A percentile compares a stretch with the other conserved stretches of the same genome.
phyloP scores from a whole-genome alignment of 108 stramenopile species.

The Fragilariopsis cylindrus region DNA sequence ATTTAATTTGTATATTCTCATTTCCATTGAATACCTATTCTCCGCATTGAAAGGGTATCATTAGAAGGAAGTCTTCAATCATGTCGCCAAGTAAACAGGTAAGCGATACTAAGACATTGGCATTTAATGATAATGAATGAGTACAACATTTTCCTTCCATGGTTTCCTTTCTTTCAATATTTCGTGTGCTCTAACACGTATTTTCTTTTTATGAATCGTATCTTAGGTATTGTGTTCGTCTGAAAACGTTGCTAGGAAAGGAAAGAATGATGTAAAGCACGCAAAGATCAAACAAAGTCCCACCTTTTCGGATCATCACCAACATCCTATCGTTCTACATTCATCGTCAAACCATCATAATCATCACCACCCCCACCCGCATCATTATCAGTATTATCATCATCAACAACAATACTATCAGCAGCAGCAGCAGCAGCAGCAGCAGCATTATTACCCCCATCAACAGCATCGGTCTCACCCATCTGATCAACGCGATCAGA shows the following conservation, averaged over 20 bases:
- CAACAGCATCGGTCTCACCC: conserved; percentile 4
- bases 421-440: conserved; percentile 4
- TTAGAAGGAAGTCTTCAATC: neutral
- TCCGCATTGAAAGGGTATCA: conserved; percentile 1
- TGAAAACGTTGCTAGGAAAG: conserved; percentile 24
- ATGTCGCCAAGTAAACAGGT: conserved; percentile 14
- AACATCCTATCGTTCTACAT: neutral
- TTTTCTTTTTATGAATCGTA: neutral
- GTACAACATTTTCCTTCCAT: neutral
- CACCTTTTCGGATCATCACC: neutral
- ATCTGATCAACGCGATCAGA: neutral
- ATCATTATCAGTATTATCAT: neutral
- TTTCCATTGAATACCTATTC: neutral
- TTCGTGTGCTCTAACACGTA: neutral
- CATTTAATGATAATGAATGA: neutral
- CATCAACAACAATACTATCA: neutral
- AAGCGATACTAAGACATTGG: neutral
- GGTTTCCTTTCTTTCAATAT: neutral
- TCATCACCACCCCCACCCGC: neutral
- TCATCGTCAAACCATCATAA: neutral
- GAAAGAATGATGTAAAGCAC: conserved; percentile 1
- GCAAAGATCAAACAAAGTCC: conserved; percentile 1
- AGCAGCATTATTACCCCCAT: conserved; percentile 9
- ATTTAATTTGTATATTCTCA: neutral
- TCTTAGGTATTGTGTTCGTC: conserved; percentile 35